phyloP scores from a whole-genome alignment of 2,329 filamentous ascomycete species.

The Madurella fahalii region DNA sequence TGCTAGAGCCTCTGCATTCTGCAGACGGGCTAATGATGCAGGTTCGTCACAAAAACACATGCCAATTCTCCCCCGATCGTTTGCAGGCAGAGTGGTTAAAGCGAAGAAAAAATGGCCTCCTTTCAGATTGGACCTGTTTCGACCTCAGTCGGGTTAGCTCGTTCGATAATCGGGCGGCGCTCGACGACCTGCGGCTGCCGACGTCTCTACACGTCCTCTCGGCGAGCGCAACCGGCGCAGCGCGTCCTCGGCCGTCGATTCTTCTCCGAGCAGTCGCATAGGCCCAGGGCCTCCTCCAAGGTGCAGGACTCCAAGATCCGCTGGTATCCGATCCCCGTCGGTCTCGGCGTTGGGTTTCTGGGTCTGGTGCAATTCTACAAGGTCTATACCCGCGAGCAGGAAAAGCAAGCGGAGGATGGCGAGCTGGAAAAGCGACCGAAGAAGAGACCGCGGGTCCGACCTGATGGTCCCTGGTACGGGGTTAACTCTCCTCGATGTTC shows the following conservation, averaged over 20 bases:
- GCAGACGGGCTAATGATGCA: conserved; percentile 19
- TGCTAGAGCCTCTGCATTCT: conserved; percentile 5
- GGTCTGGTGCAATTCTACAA: conserved; percentile 82
- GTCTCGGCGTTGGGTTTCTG: conserved; percentile 78
- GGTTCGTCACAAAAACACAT: conserved; percentile 17
- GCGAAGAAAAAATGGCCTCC: conserved; percentile 18
- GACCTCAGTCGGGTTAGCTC: conserved; percentile 21
- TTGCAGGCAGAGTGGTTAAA: conserved; percentile 15
- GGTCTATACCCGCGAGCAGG: conserved; percentile 54
- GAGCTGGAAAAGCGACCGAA: conserved; percentile 42
- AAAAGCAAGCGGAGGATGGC: conserved; percentile 42
- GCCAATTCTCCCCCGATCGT: conserved; percentile 3
- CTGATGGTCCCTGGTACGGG: conserved; percentile 74
- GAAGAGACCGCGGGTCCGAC: conserved; percentile 62
- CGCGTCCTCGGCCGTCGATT: conserved; percentile 29
- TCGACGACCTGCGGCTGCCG: conserved; percentile 15
- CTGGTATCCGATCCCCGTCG: conserved; percentile 89
- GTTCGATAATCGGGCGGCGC: conserved; percentile 15
- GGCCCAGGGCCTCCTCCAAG: conserved; percentile 49
- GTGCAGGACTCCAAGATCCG: conserved; percentile 59
- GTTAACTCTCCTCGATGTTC: background rate
- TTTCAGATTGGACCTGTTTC: conserved; percentile 20
- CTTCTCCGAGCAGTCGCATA: conserved; percentile 42
- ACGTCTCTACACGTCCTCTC: conserved; percentile 8
- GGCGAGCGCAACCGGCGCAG: conserved; percentile 18